Evolutionary conservation across 352 stramenopile genomes (phyloP), one percentile per base, ranked within the genome.

Genomic region (Pythium aquatile): DNA sequence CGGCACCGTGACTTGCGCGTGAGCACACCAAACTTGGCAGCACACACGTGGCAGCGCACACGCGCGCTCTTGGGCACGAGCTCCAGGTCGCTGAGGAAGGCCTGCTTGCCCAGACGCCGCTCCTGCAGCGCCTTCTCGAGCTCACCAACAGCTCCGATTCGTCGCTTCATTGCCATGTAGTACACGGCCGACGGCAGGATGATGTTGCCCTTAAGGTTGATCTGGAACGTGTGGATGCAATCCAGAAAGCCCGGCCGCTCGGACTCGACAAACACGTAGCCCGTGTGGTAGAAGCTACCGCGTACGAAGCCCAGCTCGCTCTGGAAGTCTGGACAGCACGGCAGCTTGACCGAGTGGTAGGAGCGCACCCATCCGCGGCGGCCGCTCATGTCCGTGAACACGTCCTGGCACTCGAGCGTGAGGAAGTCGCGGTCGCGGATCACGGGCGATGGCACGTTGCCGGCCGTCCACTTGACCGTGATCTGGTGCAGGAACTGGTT

Each of bases 361-460:
- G 79, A 88, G 0, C 81, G 83, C 29, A 88, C 83, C 81, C 81
- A 93, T 14, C 83, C 83, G 5, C 79, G 73, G 29, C 76, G 77
- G 17, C 80, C 80, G 47, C 75, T 88, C 6, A 76, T 73, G 59
- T 91, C 81, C 17, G 74, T 63, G 58, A 91, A 91, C 10, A 77
- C 76, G 69, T 87, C 84, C 61, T 93, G 84, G 62, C 82, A 93
- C 67, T 93, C 84, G 39, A 93, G 74, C 10, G 78, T 85, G 55
- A 87, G 66, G 54, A 87, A 90, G 58, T 91, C 83, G 20, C 83
- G 79, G 68, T 88, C 78, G 68, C 83, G 85, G 53, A 90, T 72
- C 14, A 93, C 57, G 53, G 78, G 76, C 47, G 79, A 88, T 32
- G 79, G 74, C 56, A 84, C 72, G 29, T 86, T 74, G 28, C 73